Conservation (phyloP, 2,329 filamentous ascomycete genomes). For the Fusarium sp. region DNA sequence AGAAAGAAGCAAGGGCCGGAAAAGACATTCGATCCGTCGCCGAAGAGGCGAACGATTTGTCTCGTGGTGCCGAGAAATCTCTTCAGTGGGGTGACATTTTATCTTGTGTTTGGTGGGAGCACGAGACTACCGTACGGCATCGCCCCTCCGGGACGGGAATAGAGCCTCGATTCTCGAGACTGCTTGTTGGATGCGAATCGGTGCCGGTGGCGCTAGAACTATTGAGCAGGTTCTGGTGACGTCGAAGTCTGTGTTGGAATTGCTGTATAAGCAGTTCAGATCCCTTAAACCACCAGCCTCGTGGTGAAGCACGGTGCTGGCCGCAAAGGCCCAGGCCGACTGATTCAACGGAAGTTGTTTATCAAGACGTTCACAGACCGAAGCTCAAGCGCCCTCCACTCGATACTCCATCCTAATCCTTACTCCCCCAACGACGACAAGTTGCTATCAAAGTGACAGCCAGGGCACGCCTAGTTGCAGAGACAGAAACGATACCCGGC, state of each 20-base stretch:
- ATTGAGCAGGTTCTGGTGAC: conserved; percentile 40
- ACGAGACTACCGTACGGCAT: conserved; percentile 39
- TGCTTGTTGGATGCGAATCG: conserved; percentile 38
- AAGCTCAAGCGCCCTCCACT: conserved; percentile 18
- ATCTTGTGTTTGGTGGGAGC: conserved; percentile 33
- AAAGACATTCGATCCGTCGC: conserved; percentile 43
- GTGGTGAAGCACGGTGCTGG: conserved; percentile 37
- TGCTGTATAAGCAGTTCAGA: conserved; percentile 40
- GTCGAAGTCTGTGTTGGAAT: conserved; percentile 37
- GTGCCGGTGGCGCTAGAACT: conserved; percentile 40
- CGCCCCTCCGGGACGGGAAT: conserved; percentile 35
- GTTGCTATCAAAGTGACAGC: conserved; percentile 13
- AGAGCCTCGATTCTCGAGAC: conserved; percentile 23
- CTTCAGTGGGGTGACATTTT: conserved; percentile 45
- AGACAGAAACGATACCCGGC: conserved; percentile 16
- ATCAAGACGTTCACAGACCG: conserved; percentile 33
- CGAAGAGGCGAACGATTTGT: conserved; percentile 43
- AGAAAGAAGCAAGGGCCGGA: conserved; percentile 18
- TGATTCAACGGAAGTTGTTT: conserved; percentile 26
- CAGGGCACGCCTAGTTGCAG: conserved; percentile 18
- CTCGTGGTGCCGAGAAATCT: conserved; percentile 46
- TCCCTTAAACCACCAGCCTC: conserved; percentile 33
- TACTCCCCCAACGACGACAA: conserved; percentile 11
- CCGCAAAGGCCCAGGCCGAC: conserved; percentile 35
- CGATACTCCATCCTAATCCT: conserved; percentile 4